Conservation (phyloP, 108 stramenopile species). For the Nitzschia putrida region DNA sequence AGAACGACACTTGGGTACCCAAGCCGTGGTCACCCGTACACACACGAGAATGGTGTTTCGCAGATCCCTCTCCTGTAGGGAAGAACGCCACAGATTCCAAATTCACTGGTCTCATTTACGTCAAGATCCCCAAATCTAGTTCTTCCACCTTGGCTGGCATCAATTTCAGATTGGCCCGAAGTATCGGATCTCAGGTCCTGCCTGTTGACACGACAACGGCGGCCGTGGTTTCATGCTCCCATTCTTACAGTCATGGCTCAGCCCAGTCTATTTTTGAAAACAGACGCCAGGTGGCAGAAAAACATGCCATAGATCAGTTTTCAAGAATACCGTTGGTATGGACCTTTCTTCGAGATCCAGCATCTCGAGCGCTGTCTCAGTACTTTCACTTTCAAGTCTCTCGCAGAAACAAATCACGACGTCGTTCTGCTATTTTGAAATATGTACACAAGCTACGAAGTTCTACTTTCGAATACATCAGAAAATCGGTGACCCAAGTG, state of each 20-base stretch:
- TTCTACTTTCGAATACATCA: constrained; percentile 16
- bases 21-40: too few species aligned
- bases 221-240: not conserved
- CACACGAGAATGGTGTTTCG: too few species aligned
- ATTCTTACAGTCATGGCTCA: not conserved
- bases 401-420: constrained; percentile 27
- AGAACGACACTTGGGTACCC: too few species aligned
- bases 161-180: constrained; percentile 26
- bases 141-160: constrained; percentile 34
- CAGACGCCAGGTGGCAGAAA: constrained; percentile 8
- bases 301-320: constrained; percentile 6
- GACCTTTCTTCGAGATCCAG: constrained; percentile 49
- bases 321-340: constrained; percentile 29
- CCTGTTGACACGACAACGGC: not conserved
- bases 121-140: constrained; percentile 36
- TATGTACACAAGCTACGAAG: not conserved
- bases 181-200: not conserved
- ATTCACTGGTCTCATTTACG: constrained; percentile 31
- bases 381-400: constrained; percentile 56
- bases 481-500: constrained; percentile 4
- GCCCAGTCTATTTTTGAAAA: not conserved
- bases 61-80: too few species aligned
- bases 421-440: constrained; percentile 8
- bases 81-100: too few species aligned
- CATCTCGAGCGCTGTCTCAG: constrained; percentile 33